phyloP scores from a whole-genome alignment of 2,329 filamentous ascomycete species.

The Colletotrichum godetiae region DNA sequence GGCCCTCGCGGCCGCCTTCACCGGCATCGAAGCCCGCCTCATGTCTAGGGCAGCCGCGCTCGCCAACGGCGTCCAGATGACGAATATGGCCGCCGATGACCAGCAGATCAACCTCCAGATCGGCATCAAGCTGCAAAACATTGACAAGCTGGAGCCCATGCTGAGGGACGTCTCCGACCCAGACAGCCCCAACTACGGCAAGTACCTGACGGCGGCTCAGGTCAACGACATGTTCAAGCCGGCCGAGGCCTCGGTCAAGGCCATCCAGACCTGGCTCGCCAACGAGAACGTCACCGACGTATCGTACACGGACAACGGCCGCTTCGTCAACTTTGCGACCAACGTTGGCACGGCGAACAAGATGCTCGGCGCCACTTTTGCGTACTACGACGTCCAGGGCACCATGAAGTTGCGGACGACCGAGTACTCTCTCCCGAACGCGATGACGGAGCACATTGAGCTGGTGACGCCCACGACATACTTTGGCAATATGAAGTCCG shows the following conservation, averaged over 20 bases:
- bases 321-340: constrained; percentile 47
- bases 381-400: constrained; percentile 51
- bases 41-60: constrained; percentile 35
- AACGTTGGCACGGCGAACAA: constrained; percentile 49
- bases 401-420: constrained; percentile 46
- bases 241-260: constrained; percentile 36
- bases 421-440: constrained; percentile 45
- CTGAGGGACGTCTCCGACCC: constrained; percentile 41
- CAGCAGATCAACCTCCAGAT: constrained; percentile 37
- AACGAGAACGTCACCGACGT: constrained; percentile 34
- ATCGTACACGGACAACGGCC: constrained; percentile 35
- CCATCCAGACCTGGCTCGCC: constrained; percentile 40
- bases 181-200: constrained; percentile 41
- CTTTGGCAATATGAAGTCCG: constrained; percentile 49
- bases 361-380: constrained; percentile 55
- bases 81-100: constrained; percentile 31
- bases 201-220: constrained; percentile 39
- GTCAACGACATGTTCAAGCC: constrained; percentile 41
- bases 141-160: constrained; percentile 40
- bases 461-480: constrained; percentile 59
- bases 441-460: constrained; percentile 52
- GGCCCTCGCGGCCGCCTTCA: constrained; percentile 24
- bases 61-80: constrained; percentile 30
- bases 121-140: constrained; percentile 39
- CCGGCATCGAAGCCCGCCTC: constrained; percentile 32